A percentile compares a stretch with the other conserved stretches of the same genome.
Conservation (phyloP, 139 green algal species). For the Bryopsis sp. region DNA sequence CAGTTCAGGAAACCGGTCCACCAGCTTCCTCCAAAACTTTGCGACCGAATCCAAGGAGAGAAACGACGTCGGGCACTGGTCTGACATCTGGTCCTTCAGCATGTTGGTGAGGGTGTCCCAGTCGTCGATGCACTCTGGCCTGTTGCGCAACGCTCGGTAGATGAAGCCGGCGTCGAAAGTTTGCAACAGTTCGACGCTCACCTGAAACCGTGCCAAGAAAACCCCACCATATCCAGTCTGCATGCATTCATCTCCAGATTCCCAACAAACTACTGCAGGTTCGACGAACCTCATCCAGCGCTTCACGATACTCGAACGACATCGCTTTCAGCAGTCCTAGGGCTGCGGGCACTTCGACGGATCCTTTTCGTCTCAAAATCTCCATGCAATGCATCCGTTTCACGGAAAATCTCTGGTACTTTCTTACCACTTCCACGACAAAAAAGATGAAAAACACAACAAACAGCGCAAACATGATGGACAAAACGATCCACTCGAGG, state of each 20-base stretch:
- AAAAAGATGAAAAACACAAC: constrained; percentile 13
- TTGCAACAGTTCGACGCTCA: constrained; percentile 2
- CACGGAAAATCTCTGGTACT: constrained; percentile 1
- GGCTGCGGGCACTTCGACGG: background rate
- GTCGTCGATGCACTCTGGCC: background rate
- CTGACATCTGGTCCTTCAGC: constrained; percentile 13
- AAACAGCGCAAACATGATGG: background rate
- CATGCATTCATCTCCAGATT: too few species aligned
- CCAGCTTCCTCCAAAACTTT: constrained; percentile 19
- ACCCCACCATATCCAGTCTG: too few species aligned
- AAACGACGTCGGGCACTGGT: constrained; percentile 10
- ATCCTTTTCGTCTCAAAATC: background rate
- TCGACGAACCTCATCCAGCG: too few species aligned
- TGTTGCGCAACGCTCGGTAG: background rate
- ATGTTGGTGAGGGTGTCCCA: constrained; percentile 16
- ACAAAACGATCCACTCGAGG: constrained; percentile 13
- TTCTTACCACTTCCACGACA: constrained; percentile 1
- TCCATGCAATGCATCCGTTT: background rate
- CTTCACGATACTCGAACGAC: too few species aligned
- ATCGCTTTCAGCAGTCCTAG: too few species aligned
- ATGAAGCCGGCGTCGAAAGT: constrained; percentile 14
- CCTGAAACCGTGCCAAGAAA: too few species aligned
- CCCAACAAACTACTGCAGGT: too few species aligned
- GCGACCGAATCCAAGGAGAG: constrained; percentile 4
- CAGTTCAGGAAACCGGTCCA: constrained; percentile 14